Evolutionary conservation across 441 rosid species (phyloP).

Genomic region (Pelargonium myrrhifolium): DNA sequence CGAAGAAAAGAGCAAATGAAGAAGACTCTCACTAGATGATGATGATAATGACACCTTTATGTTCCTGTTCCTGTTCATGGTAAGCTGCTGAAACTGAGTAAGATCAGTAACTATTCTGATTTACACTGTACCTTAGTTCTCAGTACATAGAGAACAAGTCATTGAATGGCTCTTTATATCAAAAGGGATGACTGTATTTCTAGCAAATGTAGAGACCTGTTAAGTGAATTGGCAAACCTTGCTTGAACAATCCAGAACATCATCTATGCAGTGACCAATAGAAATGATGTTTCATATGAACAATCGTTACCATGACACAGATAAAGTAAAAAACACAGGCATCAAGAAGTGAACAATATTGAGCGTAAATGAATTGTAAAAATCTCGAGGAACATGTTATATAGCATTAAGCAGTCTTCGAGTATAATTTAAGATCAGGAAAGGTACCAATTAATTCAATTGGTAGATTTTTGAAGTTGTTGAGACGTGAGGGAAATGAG

Average conservation of each 20-base stretch:
- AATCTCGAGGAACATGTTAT: background rate
- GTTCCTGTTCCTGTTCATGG: background rate
- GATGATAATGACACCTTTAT: background rate
- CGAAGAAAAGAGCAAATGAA: no score
- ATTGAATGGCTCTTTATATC: background rate
- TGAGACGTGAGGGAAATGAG: constrained; percentile 50
- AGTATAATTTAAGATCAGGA: background rate
- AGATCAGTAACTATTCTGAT: background rate
- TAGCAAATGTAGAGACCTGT: background rate
- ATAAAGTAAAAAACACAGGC: background rate
- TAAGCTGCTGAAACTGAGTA: background rate
- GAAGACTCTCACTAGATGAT: no score
- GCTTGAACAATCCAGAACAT: background rate
- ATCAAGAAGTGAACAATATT: background rate
- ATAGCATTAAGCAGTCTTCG: background rate
- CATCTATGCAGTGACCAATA: background rate
- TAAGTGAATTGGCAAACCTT: background rate
- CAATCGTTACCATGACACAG: background rate
- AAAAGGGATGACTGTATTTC: background rate
- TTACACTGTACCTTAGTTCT: background rate
- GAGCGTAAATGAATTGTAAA: background rate
- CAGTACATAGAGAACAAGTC: background rate
- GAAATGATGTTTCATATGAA: background rate
- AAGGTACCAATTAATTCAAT: constrained; percentile 15
- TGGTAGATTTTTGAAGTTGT: constrained; percentile 36